Conservation (phyloP, 2,329 filamentous ascomycete species). For the Aschersonia sp. region DNA sequence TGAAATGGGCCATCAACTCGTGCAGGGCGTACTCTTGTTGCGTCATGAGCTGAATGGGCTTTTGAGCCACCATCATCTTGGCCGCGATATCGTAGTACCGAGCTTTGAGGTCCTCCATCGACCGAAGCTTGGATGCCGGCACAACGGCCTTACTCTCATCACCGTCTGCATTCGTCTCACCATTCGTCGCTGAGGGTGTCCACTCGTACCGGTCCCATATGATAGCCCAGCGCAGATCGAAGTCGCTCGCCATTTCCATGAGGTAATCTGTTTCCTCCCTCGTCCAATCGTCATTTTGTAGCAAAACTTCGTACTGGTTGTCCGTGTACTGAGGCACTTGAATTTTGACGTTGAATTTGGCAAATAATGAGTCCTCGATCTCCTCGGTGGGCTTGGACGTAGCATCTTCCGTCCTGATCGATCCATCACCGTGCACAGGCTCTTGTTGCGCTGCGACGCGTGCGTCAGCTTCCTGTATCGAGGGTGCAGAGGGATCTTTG, state of each 20-base stretch:
- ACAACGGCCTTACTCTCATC: constrained; percentile 39
- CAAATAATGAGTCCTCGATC: constrained; percentile 50
- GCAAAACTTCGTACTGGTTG: constrained; percentile 65
- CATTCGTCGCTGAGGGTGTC: constrained; percentile 28
- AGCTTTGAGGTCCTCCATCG: constrained; percentile 80
- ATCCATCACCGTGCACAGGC: too few relatives aligned
- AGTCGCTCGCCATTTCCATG: constrained; percentile 58
- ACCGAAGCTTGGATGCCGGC: constrained; percentile 39
- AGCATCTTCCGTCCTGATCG: constrained; percentile 9
- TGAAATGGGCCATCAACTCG: constrained; percentile 76
- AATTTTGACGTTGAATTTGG: constrained; percentile 77
- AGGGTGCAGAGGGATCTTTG: constrained; percentile 13
- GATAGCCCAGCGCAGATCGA: constrained; percentile 78
- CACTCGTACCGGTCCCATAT: constrained; percentile 91
- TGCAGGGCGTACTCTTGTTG: constrained; percentile 69
- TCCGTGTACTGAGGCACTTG: constrained; percentile 71
- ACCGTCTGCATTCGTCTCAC: constrained; percentile 28
- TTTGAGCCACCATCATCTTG: constrained; percentile 66
- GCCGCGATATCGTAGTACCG: constrained; percentile 81
- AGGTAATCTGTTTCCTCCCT: constrained; percentile 91
- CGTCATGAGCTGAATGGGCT: constrained; percentile 76
- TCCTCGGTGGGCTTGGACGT: constrained; percentile 5
- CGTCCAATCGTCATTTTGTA: constrained; percentile 69
- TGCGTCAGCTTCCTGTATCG: constrained; percentile 2
- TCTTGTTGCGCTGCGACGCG: neutral